Conservation (phyloP, 345 rosid species). For the Populus simonii region DNA sequence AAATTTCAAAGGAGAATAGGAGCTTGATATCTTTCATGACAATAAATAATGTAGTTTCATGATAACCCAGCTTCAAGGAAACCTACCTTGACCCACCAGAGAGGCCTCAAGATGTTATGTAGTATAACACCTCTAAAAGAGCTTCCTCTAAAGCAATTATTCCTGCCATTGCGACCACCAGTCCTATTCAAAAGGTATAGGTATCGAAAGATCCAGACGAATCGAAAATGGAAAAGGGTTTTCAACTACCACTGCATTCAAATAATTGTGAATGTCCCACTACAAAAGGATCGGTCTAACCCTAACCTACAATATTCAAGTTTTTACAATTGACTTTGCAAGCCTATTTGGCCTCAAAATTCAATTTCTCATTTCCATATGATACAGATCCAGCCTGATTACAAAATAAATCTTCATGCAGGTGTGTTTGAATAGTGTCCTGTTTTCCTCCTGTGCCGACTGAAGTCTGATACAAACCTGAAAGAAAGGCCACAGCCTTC, state of each 20-base stretch:
- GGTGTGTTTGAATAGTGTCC: conserved; percentile 59
- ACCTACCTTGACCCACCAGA: not conserved
- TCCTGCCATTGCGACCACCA: not conserved
- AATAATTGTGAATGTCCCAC: conserved; percentile 23
- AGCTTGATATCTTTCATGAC: not conserved
- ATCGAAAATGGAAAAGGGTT: not conserved
- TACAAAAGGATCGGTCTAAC: conserved; percentile 31
- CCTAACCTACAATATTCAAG: conserved; percentile 20
- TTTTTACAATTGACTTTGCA: conserved; percentile 21
- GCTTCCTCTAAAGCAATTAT: not conserved
- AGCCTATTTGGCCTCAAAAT: conserved; percentile 18
- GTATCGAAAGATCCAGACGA: not conserved
- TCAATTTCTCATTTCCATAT: conserved; percentile 13
- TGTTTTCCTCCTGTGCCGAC: conserved; percentile 90
- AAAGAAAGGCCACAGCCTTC: conserved; percentile 80
- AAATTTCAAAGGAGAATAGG: not conserved
- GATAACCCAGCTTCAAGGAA: not conserved
- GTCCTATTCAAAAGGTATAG: not conserved
- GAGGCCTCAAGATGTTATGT: not conserved
- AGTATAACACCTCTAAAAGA: not conserved
- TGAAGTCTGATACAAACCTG: conserved; percentile 92
- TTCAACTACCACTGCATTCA: conserved; percentile 26
- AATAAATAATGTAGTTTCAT: not conserved
- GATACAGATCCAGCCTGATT: conserved; percentile 13
- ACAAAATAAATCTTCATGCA: conserved; percentile 21